These are phyloP conservation scores for Gnaphalium uliginosum DNA, from an alignment of 129 eudicot genomes.

Conservation along the genomic window DNA sequence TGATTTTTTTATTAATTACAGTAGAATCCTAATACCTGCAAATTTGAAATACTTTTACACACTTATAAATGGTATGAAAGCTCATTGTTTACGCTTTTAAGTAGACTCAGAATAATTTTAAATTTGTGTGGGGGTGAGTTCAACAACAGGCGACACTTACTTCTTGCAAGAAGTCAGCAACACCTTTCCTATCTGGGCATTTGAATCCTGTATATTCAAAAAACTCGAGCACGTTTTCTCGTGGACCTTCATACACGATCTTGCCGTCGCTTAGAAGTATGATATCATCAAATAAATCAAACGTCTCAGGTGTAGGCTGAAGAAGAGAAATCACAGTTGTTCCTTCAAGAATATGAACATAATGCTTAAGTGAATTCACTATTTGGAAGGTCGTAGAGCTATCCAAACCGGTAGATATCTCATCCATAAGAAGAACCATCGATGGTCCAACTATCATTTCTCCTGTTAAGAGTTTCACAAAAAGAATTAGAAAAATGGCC, in stretches of 20 bases:
- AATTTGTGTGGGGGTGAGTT: neutral
- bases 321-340: conserved; percentile 70
- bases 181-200: conserved; percentile 63
- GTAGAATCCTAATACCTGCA: too few species aligned
- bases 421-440: conserved; percentile 65
- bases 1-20: too few species aligned
- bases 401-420: conserved; percentile 72
- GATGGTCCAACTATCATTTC: conserved; percentile 74
- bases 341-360: conserved; percentile 62
- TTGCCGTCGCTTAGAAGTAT: conserved; percentile 64
- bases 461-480: conserved; percentile 32
- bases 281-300: conserved; percentile 68
- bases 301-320: conserved; percentile 82
- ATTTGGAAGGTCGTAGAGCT: conserved; percentile 72
- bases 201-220: conserved; percentile 58
- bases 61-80: too few species aligned
- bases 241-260: conserved; percentile 76
- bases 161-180: conserved; percentile 72
- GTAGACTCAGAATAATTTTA: too few species aligned
- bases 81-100: too few species aligned
- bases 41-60: too few species aligned
- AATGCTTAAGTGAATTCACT: conserved; percentile 50
- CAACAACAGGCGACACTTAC: conserved; percentile 29
- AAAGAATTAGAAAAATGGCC: neutral
- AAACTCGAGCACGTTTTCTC: conserved; percentile 63